These are phyloP conservation scores for Ceriops tagal DNA, from an alignment of 345 rosid species.

Conservation along the genomic window DNA sequence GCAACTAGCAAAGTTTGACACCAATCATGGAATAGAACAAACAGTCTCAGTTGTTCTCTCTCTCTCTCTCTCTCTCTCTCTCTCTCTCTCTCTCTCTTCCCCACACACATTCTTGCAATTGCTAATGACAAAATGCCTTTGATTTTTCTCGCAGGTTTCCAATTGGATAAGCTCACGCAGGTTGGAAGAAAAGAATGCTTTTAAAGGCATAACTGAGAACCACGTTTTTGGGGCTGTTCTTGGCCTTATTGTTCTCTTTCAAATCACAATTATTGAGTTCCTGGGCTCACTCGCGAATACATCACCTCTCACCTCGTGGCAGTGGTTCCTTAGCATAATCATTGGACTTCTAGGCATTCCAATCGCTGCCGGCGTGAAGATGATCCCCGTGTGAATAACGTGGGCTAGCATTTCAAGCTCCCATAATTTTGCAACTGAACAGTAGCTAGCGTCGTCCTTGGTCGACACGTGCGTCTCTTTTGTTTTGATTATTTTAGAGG, in stretches of 20 bases:
- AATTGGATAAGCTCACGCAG: conserved; percentile 34
- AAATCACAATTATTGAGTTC: conserved; percentile 27
- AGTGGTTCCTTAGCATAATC: conserved; percentile 19
- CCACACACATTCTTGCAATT: too few relatives aligned
- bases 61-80: too few relatives aligned
- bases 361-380: not conserved
- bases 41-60: too few relatives aligned
- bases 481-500: too few relatives aligned
- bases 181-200: conserved; percentile 25
- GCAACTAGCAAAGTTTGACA: too few relatives aligned
- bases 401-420: not conserved
- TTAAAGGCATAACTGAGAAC: conserved; percentile 30
- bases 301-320: conserved; percentile 17
- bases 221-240: conserved; percentile 22
- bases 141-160: conserved; percentile 27
- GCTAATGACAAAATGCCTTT: not conserved
- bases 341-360: not conserved
- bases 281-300: conserved; percentile 32
- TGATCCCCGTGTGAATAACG: not conserved
- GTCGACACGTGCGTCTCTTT: too few relatives aligned
- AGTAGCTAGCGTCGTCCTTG: too few relatives aligned
- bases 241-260: conserved; percentile 20
- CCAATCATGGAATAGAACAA: too few relatives aligned
- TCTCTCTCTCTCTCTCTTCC: too few relatives aligned
- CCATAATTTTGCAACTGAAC: too few relatives aligned